Evolutionary conservation across 23 red algal species (phyloP).

Genomic region (Agarophyton chilense): DNA sequence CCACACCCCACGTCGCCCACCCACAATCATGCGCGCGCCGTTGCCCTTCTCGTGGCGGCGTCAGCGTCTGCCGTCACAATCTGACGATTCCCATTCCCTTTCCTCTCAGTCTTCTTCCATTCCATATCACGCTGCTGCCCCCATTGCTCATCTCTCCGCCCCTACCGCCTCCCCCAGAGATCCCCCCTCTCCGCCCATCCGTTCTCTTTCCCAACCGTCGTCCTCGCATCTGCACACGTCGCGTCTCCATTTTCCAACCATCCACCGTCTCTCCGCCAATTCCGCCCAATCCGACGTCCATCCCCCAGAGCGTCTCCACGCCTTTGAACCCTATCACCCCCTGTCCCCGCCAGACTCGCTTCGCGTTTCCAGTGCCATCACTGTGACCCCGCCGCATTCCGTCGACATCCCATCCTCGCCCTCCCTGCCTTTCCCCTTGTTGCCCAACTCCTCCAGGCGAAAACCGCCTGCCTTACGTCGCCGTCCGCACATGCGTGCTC

Average conservation of each 20-base stretch:
- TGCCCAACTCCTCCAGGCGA: not conserved
- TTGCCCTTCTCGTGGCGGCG: conserved; percentile 13
- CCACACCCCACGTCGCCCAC: not conserved
- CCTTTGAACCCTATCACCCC: conserved; percentile 6
- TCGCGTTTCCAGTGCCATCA: not conserved
- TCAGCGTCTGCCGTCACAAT: not conserved
- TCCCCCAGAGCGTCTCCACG: conserved; percentile 1
- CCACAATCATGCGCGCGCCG: not conserved
- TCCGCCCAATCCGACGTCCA: not conserved
- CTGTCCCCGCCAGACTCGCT: not conserved
- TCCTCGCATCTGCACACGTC: not conserved
- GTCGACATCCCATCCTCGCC: not conserved
- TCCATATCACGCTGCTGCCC: conserved; percentile 27
- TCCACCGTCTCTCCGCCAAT: not conserved
- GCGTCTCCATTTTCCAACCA: not conserved
- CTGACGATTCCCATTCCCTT: not conserved
- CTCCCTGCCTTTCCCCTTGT: not conserved
- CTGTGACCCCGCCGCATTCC: not conserved
- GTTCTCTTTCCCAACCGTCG: not conserved
- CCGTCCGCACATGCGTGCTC: not conserved
- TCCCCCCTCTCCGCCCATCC: not conserved
- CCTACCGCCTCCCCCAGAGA: conserved; percentile 11
- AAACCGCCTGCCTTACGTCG: not conserved
- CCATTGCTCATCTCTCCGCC: conserved; percentile 6
- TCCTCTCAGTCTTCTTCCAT: conserved; percentile 41